These are phyloP conservation scores for Candida orba DNA, from an alignment of 805 yeast genomes.

Conservation along the genomic window DNA sequence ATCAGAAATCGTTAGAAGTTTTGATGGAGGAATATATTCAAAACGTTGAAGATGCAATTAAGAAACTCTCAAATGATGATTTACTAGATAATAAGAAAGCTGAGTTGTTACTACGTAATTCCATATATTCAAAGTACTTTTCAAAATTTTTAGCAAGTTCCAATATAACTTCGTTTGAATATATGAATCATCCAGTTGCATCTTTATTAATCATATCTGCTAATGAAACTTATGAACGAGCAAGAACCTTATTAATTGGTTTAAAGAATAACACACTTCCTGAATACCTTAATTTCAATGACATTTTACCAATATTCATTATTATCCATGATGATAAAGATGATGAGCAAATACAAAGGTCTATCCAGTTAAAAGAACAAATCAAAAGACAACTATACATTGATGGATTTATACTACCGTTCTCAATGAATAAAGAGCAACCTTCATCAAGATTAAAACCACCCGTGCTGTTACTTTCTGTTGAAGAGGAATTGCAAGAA, in stretches of 20 bases:
- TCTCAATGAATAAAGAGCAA: slow-evolving; percentile 8
- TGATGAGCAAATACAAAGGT: slow-evolving; percentile 37
- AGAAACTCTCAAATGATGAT: slow-evolving; percentile 5
- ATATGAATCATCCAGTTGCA: slow-evolving; percentile 79
- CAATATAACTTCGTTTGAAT: slow-evolving; percentile 68
- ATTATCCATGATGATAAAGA: slow-evolving; percentile 41
- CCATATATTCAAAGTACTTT: slow-evolving; percentile 51
- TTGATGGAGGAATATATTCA: slow-evolving; percentile 27
- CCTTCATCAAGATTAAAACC: slow-evolving; percentile 18
- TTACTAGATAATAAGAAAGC: slow-evolving; percentile 19
- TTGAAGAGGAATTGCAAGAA: slow-evolving; percentile 40
- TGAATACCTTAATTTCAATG: slow-evolving; percentile 58
- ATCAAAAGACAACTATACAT: slow-evolving; percentile 31
- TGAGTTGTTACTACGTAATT: slow-evolving; percentile 29
- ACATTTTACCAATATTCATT: slow-evolving; percentile 47
- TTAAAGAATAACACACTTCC: slow-evolving; percentile 46
- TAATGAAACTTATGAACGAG: slow-evolving; percentile 43
- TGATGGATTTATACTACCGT: slow-evolving; percentile 21
- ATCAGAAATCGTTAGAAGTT: slow-evolving; percentile 31
- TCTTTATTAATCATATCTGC: slow-evolving; percentile 63
- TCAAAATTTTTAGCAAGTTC: slow-evolving; percentile 52
- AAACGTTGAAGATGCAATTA: slow-evolving; percentile 18
- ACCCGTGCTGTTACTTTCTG: slow-evolving; percentile 28
- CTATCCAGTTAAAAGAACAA: slow-evolving; percentile 29
- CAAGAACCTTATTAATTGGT: slow-evolving; percentile 49